Conservation (phyloP, 768 basidiomycete genomes). For the Mycena belliarum region DNA sequence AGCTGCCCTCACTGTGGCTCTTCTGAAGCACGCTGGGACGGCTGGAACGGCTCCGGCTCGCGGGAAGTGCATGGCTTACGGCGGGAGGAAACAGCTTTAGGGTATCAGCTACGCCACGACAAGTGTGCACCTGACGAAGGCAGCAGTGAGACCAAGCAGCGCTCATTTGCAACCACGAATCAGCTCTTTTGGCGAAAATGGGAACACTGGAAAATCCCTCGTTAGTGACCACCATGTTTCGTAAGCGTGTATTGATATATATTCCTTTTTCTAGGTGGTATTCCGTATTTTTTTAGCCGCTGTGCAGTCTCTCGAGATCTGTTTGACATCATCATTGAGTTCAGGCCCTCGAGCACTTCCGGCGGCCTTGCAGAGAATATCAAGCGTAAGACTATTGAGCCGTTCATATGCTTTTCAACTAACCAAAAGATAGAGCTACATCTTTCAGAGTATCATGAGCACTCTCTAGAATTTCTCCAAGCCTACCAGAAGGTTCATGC, state of each 20-base stretch:
- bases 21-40: background rate
- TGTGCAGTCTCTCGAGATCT: background rate
- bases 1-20: conserved; percentile 20
- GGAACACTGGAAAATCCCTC: conserved; percentile 24
- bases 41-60: conserved; percentile 4
- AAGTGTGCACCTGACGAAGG: conserved; percentile 10
- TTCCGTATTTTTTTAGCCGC: background rate
- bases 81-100: conserved; percentile 17
- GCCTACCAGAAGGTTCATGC: background rate
- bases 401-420: background rate
- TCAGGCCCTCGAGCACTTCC: background rate
- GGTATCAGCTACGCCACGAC: conserved; percentile 20
- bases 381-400: conserved; percentile 26
- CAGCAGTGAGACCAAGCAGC: background rate
- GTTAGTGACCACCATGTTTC: background rate
- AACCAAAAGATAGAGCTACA: conserved; percentile 21
- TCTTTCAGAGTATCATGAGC: conserved; percentile 23
- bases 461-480: conserved; percentile 20
- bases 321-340: background rate
- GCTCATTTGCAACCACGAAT: conserved; percentile 20
- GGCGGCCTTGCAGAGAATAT: conserved; percentile 10
- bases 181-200: conserved; percentile 21
- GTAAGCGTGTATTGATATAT: no score
- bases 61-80: conserved; percentile 26
- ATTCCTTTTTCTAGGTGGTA: background rate